Evolutionary conservation across 2,329 filamentous ascomycete species (phyloP), one percentile per base, ranked within the genome.

Genomic region (Colletotrichum nymphaeae): DNA sequence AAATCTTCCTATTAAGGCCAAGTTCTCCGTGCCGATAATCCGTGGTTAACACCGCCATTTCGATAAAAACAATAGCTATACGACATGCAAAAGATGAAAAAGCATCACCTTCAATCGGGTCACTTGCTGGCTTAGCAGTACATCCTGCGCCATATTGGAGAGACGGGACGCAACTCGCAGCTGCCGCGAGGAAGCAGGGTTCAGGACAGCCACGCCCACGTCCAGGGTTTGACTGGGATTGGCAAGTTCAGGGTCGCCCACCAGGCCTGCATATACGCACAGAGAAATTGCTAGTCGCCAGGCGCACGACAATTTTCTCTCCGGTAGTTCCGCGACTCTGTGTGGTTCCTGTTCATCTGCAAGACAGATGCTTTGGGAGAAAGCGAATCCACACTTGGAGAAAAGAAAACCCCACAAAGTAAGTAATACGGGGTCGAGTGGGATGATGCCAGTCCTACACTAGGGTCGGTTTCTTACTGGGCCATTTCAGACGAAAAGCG

Each of bases 361-460:
- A 56, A 53, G 42, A 26, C 5, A 14, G 19, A 26, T 37, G 12
- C 26, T 42, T 55, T 32, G 26, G 24, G 26, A 53, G 26, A 56
- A 60, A 37, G 32, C 22, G 32, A 70, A 42, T 30, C 66, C 70
- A 72, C 46, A 60, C 8, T 55, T 55, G 28, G 28, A 69, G 69
- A 69, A 58, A 69, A 69, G 64, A 53, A 71, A 72, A 5, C 57
- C 28, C 58, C 65, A 53, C 37, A 26, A 35, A 24, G 53, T 49
- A 49, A 19, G 42, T 30, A 11, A 37, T 28, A 49, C 26, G 30
- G 32, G n/a, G 30, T 60, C 24, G 5, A 16, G 57, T 42, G 32
- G 53, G 37, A 69, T 19, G 49, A 26, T 22, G 22, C 22, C 32
- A 24, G 32, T 60, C 53, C 12, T 9, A 56, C 32, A 46, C 12